A percentile compares a stretch with the other conserved stretches of the same genome.
Evolutionary conservation across 345 rosid species (phyloP).

Genomic region (Conringia planisiliqua): DNA sequence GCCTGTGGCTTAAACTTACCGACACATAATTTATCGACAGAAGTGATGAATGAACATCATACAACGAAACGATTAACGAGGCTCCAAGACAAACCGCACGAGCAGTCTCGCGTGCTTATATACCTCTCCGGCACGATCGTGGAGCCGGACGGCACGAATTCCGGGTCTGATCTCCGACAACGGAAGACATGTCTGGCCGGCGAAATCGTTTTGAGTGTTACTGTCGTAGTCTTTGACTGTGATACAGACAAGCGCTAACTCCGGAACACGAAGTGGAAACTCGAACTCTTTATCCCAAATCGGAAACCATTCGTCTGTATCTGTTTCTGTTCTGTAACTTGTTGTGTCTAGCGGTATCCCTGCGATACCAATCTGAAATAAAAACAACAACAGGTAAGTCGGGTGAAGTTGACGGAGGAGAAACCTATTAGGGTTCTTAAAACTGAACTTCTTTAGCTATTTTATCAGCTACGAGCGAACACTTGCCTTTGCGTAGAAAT

Average conservation of each 20-base stretch:
- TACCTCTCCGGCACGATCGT: slow-evolving; percentile 50
- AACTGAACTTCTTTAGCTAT: neutral
- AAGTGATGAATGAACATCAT: neutral
- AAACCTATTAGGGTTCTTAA: neutral
- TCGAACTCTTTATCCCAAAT: slow-evolving; percentile 80
- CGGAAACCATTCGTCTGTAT: slow-evolving; percentile 71
- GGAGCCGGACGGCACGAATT: slow-evolving; percentile 62
- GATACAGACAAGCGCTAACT: slow-evolving; percentile 64
- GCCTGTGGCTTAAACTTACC: neutral
- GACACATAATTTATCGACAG: neutral
- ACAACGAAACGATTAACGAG: slow-evolving; percentile 7
- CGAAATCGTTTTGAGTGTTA: slow-evolving; percentile 72
- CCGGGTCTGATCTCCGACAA: slow-evolving; percentile 61
- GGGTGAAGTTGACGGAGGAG: neutral
- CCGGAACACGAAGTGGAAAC: slow-evolving; percentile 71
- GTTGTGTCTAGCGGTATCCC: slow-evolving; percentile 66
- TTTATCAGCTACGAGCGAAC: neutral
- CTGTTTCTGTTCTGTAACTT: slow-evolving; percentile 62
- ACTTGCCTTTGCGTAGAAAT: slow-evolving; percentile 68
- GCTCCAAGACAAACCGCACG: slow-evolving; percentile 28
- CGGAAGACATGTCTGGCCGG: slow-evolving; percentile 84
- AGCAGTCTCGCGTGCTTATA: slow-evolving; percentile 52
- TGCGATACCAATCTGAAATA: slow-evolving; percentile 49
- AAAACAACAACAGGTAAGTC: neutral
- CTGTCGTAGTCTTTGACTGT: slow-evolving; percentile 68